A percentile compares a stretch with the other conserved stretches of the same genome.
Conservation (phyloP, 805 yeast species). For the Peterozyma xylosa region DNA sequence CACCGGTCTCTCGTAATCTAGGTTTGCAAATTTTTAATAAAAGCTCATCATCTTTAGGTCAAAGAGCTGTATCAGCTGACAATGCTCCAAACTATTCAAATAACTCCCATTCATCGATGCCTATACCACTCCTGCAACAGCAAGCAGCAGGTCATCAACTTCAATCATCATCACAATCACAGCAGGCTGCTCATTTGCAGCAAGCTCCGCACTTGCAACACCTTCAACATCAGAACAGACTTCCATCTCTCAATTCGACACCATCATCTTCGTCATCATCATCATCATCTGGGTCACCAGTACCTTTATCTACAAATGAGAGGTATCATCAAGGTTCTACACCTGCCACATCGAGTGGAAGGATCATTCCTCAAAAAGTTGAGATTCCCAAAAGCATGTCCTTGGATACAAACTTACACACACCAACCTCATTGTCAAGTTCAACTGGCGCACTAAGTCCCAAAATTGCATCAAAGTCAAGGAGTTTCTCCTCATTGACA, state of each 20-base stretch:
- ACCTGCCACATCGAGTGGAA: slow-evolving; percentile 30
- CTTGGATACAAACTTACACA: slow-evolving; percentile 5
- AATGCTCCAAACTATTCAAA: too few species aligned
- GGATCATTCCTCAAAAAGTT: slow-evolving; percentile 38
- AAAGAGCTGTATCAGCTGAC: slow-evolving; percentile 3
- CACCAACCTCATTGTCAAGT: slow-evolving; percentile 1
- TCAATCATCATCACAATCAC: background rate
- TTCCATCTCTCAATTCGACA: slow-evolving; percentile 8
- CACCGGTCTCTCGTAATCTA: slow-evolving; percentile 2
- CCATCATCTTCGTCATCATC: slow-evolving; percentile 1
- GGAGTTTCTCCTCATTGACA: slow-evolving; percentile 34
- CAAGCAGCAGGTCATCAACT: slow-evolving; percentile 2
- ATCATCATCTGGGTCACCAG: slow-evolving; percentile 8
- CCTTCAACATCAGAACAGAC: background rate
- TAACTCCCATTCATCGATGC: background rate
- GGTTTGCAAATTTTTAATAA: slow-evolving; percentile 8
- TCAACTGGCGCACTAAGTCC: slow-evolving; percentile 10
- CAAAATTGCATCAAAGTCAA: slow-evolving; percentile 34
- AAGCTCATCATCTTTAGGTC: background rate
- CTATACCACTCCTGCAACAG: background rate
- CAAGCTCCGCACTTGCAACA: background rate
- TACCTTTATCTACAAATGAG: slow-evolving; percentile 12
- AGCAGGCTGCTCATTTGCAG: too few species aligned
- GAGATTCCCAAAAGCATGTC: slow-evolving; percentile 18
- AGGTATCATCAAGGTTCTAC: slow-evolving; percentile 26